A percentile compares a stretch with the other conserved stretches of the same genome.
Conservation (phyloP, 257 asterid genomes). For the Solanum sejunctum region DNA sequence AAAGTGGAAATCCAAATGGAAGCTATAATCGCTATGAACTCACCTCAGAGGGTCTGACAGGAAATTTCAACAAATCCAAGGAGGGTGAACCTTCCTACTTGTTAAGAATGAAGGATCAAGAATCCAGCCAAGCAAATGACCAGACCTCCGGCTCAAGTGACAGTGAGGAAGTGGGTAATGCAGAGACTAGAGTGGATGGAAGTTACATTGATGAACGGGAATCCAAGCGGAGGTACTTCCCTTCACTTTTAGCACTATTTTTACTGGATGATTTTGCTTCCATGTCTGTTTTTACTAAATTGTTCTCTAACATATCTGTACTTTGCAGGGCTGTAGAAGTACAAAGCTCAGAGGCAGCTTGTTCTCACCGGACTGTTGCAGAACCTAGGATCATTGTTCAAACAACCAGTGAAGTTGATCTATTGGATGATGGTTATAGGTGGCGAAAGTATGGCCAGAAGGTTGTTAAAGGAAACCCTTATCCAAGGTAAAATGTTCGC, state of each 20-base stretch:
- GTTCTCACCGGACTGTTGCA: slow-evolving; percentile 73
- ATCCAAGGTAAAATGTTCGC: slow-evolving; percentile 48
- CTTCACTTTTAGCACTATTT: not conserved
- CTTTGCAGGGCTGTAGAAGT: slow-evolving; percentile 47
- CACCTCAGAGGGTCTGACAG: slow-evolving; percentile 25
- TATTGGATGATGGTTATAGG: slow-evolving; percentile 85
- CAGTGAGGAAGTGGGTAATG: slow-evolving; percentile 49
- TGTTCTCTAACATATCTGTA: not conserved
- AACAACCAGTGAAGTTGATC: slow-evolving; percentile 87
- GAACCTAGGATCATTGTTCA: slow-evolving; percentile 92
- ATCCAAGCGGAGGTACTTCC: slow-evolving; percentile 56
- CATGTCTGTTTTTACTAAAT: not conserved
- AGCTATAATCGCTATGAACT: slow-evolving; percentile 18
- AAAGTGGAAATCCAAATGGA: slow-evolving; percentile 33
- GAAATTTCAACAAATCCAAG: slow-evolving; percentile 18
- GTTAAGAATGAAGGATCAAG: slow-evolving; percentile 29
- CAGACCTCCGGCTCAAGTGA: slow-evolving; percentile 60
- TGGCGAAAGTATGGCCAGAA: slow-evolving; percentile 97
- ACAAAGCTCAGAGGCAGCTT: slow-evolving; percentile 40
- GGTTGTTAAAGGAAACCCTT: slow-evolving; percentile 92
- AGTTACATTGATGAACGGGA: slow-evolving; percentile 71
- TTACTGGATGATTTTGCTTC: not conserved
- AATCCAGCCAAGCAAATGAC: slow-evolving; percentile 61
- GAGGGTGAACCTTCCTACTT: slow-evolving; percentile 21
- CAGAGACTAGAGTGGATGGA: slow-evolving; percentile 31